Evolutionary conservation across 768 basidiomycete genomes (phyloP), one percentile per base, ranked within the genome.

Genomic region (Termitomyces bulborhizus): DNA sequence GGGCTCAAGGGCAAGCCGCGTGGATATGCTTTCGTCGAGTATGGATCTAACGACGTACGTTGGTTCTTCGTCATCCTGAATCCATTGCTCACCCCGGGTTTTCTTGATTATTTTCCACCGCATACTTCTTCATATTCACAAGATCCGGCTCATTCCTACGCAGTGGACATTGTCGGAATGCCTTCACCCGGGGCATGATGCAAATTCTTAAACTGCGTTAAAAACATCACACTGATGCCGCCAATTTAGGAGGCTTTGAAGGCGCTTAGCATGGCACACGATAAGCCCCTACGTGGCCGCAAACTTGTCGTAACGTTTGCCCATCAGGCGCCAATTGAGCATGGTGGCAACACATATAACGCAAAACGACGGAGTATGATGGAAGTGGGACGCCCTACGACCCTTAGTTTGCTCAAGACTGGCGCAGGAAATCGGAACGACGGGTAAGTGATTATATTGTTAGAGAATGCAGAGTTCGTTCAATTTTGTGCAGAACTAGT

Each of bases 11-110:
- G 97, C 16, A 97, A 91, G 68, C 95, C 97, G 0, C 78, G 95
- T 12, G 96, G 97, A 5, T 98, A 96, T 69, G 95, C 94, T 0
- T 99, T 98, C 62, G 72, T 99, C 34, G 92, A 98, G 72, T 98
- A 85, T 64, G 77, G 77, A 31, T 80, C 80, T 43, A 78, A 85
- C 72, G 82, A 85, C 72, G 96, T 98, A 72, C 76, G 90, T 85
- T 50, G 45, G 26, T 58, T 47, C 37, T 46, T 61, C 58, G 55
- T 63, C 53, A 46, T 27, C 55, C 43, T 52, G 51, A 46, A 54
- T 48, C 52, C 46, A 53, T 64, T 64, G 71, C 80, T 82, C 71
- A 82, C 73, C 75, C 79, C 73, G 76, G 76, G 73, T 74, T 68
- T 55, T 64, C 49, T 27, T n/a, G 37, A 69, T 61, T 57, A 45